Base-by-base conservation (phyloP, 345 rosid genomes). In the Pseudoturritis turrita region DNA sequence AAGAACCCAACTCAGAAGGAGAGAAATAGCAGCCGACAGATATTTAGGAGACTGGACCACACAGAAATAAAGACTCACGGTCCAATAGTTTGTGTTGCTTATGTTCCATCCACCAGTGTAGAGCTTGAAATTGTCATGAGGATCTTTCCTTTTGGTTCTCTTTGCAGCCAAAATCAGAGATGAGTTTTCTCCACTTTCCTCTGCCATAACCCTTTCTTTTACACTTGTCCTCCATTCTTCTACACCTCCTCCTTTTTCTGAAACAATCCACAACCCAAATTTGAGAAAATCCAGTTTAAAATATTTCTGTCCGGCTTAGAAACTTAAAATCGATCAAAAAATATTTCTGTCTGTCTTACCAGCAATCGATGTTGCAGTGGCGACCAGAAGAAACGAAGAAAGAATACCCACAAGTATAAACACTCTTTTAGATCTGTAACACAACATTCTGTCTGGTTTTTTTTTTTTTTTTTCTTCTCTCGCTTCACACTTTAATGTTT, bases 31-130 rank as follows among this genome's bases (percentile, higher is more conserved):
- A 68, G 17, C 15, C 36, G 45, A 57, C 7, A 52, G 51, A 4
- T 31, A 12, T 6, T 10, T 37, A 50, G 46, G 33, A 18, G n/a
- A 65, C 3, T 43, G 71, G 70, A 72, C 56, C 62, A 72, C 62
- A 72, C 62, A 72, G 7, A 65, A 26, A 10, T 39, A 69, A 46
- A 47, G 65, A 87, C 99, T 84, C 81, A 95, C 99, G 80, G 92
- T 86, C 96, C 88, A 89, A 71, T 95, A 95, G 76, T 92, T 85
- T 5, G 56, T 0, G 57, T 78, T 83, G 86, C 94, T 92, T 76
- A 95, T 92, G 75, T 95, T 92, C 89, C 89, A 95, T 51, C 99
- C 99, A 66, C 96, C 93, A 36, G 81, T 76, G 73, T 95, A 89
- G 49, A 54, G 65, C 10, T 87, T 78, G 37, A 86, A 86, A 72